Evolutionary conservation across 352 stramenopile genomes (phyloP), one percentile per base, ranked within the genome.

Genomic region (Phytophthora uliginosa): DNA sequence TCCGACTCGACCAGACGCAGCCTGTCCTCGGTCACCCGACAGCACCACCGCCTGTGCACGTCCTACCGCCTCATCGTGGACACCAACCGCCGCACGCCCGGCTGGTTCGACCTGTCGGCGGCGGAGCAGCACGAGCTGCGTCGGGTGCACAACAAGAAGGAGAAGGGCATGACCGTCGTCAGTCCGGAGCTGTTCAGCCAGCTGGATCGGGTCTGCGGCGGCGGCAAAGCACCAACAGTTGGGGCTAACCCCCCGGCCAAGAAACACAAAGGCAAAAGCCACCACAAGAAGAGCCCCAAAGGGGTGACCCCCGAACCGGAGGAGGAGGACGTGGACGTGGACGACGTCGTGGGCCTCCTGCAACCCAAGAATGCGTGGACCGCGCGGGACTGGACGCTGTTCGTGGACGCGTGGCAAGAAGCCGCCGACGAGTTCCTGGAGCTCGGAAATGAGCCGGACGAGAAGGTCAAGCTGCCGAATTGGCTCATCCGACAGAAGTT

Each of bases 401-500:
- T 85, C 13, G 73, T 85, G 17, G 55, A 73, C 15, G 63, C 78
- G 28, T 85, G 78, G 78, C 56, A 72, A 54, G 66, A 74, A 52
- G 78, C 78, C 0, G 75, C 80, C 24, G 76, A 83, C 12, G 75
- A 76, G 18, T 85, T 85, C 42, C 55, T 83, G 22, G 66, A 74
- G 17, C 56, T 73, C 26, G 75, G 69, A 8, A 76, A 85, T 36
- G 69, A 77, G 20, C 51, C 64, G 1, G 48, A 71, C 28, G 78
- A 83, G 63, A 79, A 72, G 52, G 63, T 81, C 2, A 85, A 83
- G 53, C 59, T 85, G 24, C 78, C 78, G 15, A 85, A 81, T 20
- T 85, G 78, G 78, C 60, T 83, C 17, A 77, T 85, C 38, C 75
- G 69, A 28, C 78, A 85, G 59, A 77, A 74, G 59, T 85, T 80